Conservation (phyloP, 208 protist species). For the Wallacemonas sp. region DNA sequence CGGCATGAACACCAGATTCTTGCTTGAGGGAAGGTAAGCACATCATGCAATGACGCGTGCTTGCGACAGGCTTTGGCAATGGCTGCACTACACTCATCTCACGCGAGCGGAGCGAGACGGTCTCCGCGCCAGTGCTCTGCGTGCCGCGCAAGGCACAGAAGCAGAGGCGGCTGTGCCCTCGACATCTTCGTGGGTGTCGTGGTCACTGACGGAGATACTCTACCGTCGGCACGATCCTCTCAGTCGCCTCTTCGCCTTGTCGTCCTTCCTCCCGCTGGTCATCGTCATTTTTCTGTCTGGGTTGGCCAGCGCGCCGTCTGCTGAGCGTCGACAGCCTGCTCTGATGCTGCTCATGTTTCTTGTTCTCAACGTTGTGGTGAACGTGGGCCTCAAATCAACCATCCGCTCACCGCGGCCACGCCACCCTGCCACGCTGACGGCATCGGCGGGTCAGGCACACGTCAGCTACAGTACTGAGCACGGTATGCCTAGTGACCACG, state of each 20-base stretch:
- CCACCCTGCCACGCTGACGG: constrained; percentile 26
- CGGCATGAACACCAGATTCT: too few species aligned
- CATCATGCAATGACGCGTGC: neutral
- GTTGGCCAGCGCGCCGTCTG: constrained; percentile 46
- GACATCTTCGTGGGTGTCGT: constrained; percentile 38
- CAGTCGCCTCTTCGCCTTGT: constrained; percentile 60
- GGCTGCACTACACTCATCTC: constrained; percentile 39
- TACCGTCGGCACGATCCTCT: constrained; percentile 44
- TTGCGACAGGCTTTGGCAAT: neutral
- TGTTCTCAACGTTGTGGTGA: constrained; percentile 38
- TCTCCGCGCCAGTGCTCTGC: neutral
- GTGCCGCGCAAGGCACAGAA: neutral
- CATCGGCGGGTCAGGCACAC: neutral
- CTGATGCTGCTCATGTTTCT: constrained; percentile 58
- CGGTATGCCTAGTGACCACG: constrained; percentile 79
- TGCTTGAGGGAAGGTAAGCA: too few species aligned
- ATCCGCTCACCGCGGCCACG: constrained; percentile 38
- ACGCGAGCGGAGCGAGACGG: constrained; percentile 4
- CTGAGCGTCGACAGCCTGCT: constrained; percentile 31
- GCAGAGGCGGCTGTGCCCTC: neutral
- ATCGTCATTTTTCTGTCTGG: constrained; percentile 64
- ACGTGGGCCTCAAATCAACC: constrained; percentile 39
- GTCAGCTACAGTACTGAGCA: constrained; percentile 45
- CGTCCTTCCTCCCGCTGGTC: constrained; percentile 52
- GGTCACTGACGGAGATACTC: constrained; percentile 44